phyloP scores from a whole-genome alignment of 805 yeast species.

The Metschnikowia corniflorae region DNA sequence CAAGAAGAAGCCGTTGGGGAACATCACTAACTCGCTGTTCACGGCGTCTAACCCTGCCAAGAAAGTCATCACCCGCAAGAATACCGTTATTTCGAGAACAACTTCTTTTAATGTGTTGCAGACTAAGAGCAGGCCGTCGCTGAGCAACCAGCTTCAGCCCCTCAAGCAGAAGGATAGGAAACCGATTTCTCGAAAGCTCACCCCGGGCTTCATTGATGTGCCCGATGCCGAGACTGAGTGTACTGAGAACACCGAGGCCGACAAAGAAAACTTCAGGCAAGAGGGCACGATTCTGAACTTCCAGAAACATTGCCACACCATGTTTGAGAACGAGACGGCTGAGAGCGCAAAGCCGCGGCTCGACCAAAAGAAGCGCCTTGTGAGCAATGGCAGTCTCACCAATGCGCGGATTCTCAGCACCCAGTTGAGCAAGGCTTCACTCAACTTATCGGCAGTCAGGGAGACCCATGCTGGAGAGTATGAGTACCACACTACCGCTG shows the following conservation, averaged over 20 bases:
- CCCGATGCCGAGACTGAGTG: no score
- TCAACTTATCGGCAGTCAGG: slow-evolving; percentile 3
- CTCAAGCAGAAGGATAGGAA: slow-evolving; percentile 12
- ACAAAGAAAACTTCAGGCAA: slow-evolving; percentile 16
- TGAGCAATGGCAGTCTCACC: slow-evolving; percentile 11
- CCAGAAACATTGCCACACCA: slow-evolving; percentile 30
- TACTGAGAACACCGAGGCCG: slow-evolving; percentile 15
- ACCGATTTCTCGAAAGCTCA: slow-evolving; percentile 15
- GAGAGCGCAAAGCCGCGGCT: slow-evolving; percentile 8
- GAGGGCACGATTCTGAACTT: slow-evolving; percentile 29
- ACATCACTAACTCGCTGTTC: slow-evolving; percentile 34
- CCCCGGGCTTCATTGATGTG: slow-evolving; percentile 18
- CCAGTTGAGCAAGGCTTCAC: slow-evolving; percentile 14
- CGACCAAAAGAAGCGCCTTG: slow-evolving; percentile 3
- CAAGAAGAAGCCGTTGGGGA: slow-evolving; percentile 25
- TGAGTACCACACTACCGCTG: neutral
- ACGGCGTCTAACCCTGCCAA: slow-evolving; percentile 39
- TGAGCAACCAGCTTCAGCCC: slow-evolving; percentile 10
- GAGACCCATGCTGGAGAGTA: neutral
- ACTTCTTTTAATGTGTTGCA: slow-evolving; percentile 18
- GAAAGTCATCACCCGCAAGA: slow-evolving; percentile 28
- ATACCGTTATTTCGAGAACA: slow-evolving; percentile 23
- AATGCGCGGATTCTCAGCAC: slow-evolving; percentile 11
- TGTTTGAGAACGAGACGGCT: slow-evolving; percentile 23
- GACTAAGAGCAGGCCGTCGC: slow-evolving; percentile 6